Base-by-base conservation (phyloP, 352 stramenopile species). In the Phytophthora nicotianae region DNA sequence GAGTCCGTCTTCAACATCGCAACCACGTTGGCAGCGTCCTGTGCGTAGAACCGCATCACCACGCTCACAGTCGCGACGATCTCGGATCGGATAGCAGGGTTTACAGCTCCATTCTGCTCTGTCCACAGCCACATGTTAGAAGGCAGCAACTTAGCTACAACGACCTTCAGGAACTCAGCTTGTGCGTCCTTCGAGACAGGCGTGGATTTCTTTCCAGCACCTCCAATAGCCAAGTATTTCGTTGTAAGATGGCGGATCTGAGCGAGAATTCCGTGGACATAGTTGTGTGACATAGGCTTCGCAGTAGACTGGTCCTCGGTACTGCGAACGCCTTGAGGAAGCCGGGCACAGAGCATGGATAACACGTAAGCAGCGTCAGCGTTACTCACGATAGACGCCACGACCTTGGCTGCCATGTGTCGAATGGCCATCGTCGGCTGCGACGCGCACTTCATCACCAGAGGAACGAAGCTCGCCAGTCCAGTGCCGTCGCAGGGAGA, bases 401-500 rank as follows among this genome's bases (percentile, higher is more conserved):
- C 51, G n/a, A 90, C 88, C 49, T 86, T 77, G 0, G 84, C 84
- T 33, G 88, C 81, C 82, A 96, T 96, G 24, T 89, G 68, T 16
- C 86, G 86, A 33, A 91, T 88, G 29, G 87, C 72, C 58, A 89
- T 86, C n/a, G 85, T 85, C 5, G 77, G 73, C 37, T 93, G 80
- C 33, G 67, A 80, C 11, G 84, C 84, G 55, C 88, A 94, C 50
- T 78, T 63, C 27, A 86, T 65, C 14, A 93, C 78, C 7, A 92
- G 72, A 16, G 86, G 86, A 13, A 91, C 64, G 38, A 96, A 93
- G 35, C 57, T 74, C 6, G 66, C 65, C 11, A 77, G 49, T 9
- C 50, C 58, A 51, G 21, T 55, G 14, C 68, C 50, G n/a, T 74
- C 68, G 16, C 50, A 62, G 13, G 54, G 45, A 24, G 27, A 62